A percentile compares a stretch with the other conserved stretches of the same genome.
Conservation (phyloP, 148 eudicot genomes). For the Fagopyrum esculentum region DNA sequence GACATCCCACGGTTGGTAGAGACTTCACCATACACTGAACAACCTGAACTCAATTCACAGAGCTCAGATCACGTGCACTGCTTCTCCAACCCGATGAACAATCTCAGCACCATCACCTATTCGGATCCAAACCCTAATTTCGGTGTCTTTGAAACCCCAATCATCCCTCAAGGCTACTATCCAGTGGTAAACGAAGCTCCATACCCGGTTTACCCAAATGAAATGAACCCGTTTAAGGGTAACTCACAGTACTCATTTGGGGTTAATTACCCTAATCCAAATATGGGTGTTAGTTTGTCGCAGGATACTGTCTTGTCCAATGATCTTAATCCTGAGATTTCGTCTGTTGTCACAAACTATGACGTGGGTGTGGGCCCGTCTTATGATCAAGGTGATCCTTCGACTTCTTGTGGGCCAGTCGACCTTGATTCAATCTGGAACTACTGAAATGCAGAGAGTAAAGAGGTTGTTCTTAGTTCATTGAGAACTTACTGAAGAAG, state of each 20-base stretch:
- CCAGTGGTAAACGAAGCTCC: neutral
- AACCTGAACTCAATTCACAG: constrained; percentile 13
- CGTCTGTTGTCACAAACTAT: constrained; percentile 45
- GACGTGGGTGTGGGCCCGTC: constrained; percentile 33
- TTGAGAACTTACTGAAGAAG: too few species aligned
- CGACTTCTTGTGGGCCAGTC: constrained; percentile 34
- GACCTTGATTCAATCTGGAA: constrained; percentile 51
- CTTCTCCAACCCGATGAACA: constrained; percentile 68
- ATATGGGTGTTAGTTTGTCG: constrained; percentile 32
- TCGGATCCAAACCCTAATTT: neutral
- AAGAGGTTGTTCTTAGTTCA: too few species aligned
- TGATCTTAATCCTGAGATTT: constrained; percentile 47
- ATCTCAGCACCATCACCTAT: constrained; percentile 15
- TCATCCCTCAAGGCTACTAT: neutral
- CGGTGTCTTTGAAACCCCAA: neutral
- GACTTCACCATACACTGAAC: constrained; percentile 26
- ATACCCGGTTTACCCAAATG: neutral
- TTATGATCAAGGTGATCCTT: constrained; percentile 42
- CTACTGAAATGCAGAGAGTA: constrained; percentile 22
- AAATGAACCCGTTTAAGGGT: neutral
- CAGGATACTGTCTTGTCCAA: constrained; percentile 47
- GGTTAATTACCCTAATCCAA: neutral
- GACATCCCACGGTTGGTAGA: constrained; percentile 36
- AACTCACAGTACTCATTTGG: neutral
- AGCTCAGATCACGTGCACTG: constrained; percentile 60